Base-by-base conservation (phyloP, 2,329 filamentous ascomycete species). In the Colletotrichum lupini region DNA sequence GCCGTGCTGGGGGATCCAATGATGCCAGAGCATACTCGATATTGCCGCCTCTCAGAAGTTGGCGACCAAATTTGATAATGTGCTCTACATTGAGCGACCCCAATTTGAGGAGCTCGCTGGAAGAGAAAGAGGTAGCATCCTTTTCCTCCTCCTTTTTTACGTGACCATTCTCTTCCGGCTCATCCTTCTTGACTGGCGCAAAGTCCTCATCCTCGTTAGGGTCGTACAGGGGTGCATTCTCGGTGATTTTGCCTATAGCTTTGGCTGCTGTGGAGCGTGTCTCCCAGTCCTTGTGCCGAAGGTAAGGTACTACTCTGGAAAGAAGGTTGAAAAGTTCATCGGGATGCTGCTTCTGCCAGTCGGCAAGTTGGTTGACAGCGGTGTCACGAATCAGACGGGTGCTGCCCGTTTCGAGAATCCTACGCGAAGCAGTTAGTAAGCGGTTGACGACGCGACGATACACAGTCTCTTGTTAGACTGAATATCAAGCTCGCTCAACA, bases 261-360 rank as follows among this genome's bases (percentile, higher is more conserved):
- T 96, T 97, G 77, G 96, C 95, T 59, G 97, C 94, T 67, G 97
- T 97, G 74, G 93, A 95, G 77, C 97, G 89, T 30, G 97, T 99
- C 80, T 99, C 97, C 97, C 97, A 99, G 80, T 95, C 96, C 82
- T 96, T 98, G 77, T 97, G 96, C 72, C 94, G 92, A 35, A 99
- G 88, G 82, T 98, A 99, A 1, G 97, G 96, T n/a, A 99, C 92
- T 37, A 99, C 95, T 74, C 96, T 90, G 35, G 95, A 96, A 14
- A 99, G 89, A 7, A 99, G 89, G 80, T 98, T 98, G 85, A 98
- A 98, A 1, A 99, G 87, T 82, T 99, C 97, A 84, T 99, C 96
- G 0, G 97, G 97, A 79, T 98, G 97, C 82, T 97, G 94, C 82
- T 98, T 98, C 84, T 99, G 97, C 83, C 98, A 97, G 84, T 99